Base-by-base conservation (phyloP, 495 filamentous ascomycete species). In the Podospora pseudocomata region DNA sequence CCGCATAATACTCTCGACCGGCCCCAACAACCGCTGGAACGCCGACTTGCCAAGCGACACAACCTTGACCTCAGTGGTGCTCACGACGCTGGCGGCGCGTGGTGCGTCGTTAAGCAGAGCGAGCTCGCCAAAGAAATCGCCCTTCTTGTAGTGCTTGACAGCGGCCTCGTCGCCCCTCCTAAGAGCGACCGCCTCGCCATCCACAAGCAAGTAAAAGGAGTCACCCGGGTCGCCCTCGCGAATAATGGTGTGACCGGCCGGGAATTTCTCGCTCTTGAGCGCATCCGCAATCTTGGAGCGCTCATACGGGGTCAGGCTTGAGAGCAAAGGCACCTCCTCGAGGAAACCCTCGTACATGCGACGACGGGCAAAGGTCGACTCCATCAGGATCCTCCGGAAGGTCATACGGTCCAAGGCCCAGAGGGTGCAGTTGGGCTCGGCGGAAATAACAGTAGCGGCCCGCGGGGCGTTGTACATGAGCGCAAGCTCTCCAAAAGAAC, bases 401-500 rank as follows among this genome's bases (percentile, higher is more conserved):
- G 95, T 99, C 61, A 98, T 86, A 39, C 95, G 92, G 76, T 99
- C 95, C 57, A 99, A 82, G 15, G 92, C 92, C 95, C 95, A 99
- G 5, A 99, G 86, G 1, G 89, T 94, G 75, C 89, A 92, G 63
- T 87, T 83, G 4, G 89, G 72, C 64, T 96, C 93, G 28, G 89
- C 88, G 19, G 91, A 95, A 64, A 96, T 87, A 64, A 99, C 92
- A 1, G 95, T 98, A 3, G 95, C 95, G n/a, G 96, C 96, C 73
- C 95, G 90, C 4, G 96, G 95, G 18, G 95, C 93, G 73, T 97
- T 97, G 81, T 99, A 99, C 95, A 99, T 98, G 73, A 99, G 83
- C 26, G 95, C 95, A 63, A 99, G 83, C 80, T 99, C 95, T 69
- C 95, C 95, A 80, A 99, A 99, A n/a, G 92, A 96, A 64, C 94